Base-by-base conservation (phyloP, 352 stramenopile species). In the Phytopythium mirpurense region DNA sequence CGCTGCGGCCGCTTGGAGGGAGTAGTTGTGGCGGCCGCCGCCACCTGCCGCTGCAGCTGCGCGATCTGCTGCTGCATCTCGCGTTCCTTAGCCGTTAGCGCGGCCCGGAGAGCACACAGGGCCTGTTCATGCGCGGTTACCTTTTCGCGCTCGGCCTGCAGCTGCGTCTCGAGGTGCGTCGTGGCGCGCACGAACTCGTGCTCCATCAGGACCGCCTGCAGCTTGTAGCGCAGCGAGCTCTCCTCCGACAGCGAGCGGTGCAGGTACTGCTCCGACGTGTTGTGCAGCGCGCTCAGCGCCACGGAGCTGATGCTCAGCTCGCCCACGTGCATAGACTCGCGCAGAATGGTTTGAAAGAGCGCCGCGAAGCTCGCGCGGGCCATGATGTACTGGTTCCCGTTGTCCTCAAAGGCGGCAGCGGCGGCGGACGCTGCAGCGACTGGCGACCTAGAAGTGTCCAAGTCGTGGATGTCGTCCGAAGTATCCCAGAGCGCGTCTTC, bases 221-320 rank as follows among this genome's bases (percentile, higher is more conserved):
- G 37, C 55, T 88, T 67, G 37, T 74, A 68, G n/a, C 69, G 72
- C 36, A 94, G 62, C 31, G 68, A 72, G 15, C 84, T 76, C 55
- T 82, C 63, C 59, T 82, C 62, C 21, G 65, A 78, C 18, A 94
- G 62, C 14, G 66, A 73, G 21, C 63, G 65, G 36, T 88, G 64
- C 27, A 94, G 51, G 50, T 80, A 83, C 51, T 90, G 80, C 65
- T 94, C 84, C 2, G 68, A 66, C 7, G 73, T 70, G 34, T 89
- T 94, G 60, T 94, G 84, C 10, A 94, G 57, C 6, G 78, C 82
- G 41, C 80, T 92, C 9, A 93, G 59, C 3, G 80, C 84, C 8
- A 89, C 79, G 0, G 76, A 68, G 43, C 65, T 87, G 57, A 93
- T 85, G 10, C 69, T 60, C 11, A 86, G 54, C 43, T 72, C 65